Evolutionary conservation across 352 stramenopile genomes (phyloP), one percentile per base, ranked within the genome.

Genomic region (Peronospora belbahrii): DNA sequence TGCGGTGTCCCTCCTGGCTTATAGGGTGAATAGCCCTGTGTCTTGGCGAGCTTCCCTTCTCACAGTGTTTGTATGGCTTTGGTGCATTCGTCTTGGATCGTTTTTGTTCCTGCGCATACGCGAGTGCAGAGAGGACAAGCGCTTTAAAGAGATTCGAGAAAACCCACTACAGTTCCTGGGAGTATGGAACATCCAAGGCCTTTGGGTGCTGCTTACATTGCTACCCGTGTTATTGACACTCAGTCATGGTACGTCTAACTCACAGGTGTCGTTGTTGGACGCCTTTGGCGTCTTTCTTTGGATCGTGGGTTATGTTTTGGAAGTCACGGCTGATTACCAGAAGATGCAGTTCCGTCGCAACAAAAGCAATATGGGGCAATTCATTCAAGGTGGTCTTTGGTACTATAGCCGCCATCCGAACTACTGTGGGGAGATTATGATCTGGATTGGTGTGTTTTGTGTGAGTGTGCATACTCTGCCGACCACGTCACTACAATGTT

Each of bases 341-440:
- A 95, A 95, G 73, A 84, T 64, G 15, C 57, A 69, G 47, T 95
- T 94, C 57, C 74, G 71, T 13, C 62, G 44, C 17, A 65, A 88
- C 48, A 22, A 61, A 28, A 34, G 47, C 42, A 90, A 91, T 49
- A 73, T 88, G 42, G 71, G 63, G 40, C 69, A 80, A 52, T 95
- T 94, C 49, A 95, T 95, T 40, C 67, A 69, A 19, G 62, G 48
- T 4, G 86, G 86, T 0, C 60, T 97, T 5, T 97, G 88, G 88
- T 46, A 53, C 45, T 95, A 89, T 51, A 94, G 72, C 43, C 82
- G 90, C 28, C 91, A 97, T 74, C 91, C 89, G 0, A 97, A 97
- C 52, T 97, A 97, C 57, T 83, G 80, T 20, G 88, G 87, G 4
- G 91, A 97, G 67, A 90, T 97, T 40, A 59, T 85, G 36, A 89